These are phyloP conservation scores for Antrodiella citrinella DNA, from an alignment of 768 basidiomycete species.

Conservation along the genomic window DNA sequence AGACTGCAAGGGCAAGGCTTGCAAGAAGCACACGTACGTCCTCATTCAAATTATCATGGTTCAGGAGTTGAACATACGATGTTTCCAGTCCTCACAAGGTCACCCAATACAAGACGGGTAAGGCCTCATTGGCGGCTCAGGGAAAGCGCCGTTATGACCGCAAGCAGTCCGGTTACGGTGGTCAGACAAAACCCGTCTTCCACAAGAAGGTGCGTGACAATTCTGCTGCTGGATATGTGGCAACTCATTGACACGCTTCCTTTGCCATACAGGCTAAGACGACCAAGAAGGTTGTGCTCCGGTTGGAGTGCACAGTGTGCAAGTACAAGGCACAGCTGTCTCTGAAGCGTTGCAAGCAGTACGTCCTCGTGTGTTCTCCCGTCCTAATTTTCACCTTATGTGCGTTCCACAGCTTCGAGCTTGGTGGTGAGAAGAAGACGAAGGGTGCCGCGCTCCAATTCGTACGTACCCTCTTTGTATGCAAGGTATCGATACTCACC, in stretches of 20 bases:
- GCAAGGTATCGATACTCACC: background rate
- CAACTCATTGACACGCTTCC: background rate
- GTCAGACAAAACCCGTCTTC: conserved; percentile 99
- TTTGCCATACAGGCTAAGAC: conserved; percentile 72
- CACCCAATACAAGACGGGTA: conserved; percentile 99
- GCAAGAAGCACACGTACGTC: conserved; percentile 94
- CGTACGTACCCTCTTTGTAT: conserved; percentile 48
- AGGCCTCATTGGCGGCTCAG: conserved; percentile 95
- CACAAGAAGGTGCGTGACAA: conserved; percentile 85
- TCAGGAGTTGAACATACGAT: too few relatives aligned
- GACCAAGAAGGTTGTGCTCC: conserved; percentile 98
- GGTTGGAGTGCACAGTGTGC: conserved; percentile 96
- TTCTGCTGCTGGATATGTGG: background rate
- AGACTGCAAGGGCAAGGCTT: conserved; percentile 96
- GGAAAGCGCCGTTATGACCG: conserved; percentile 99
- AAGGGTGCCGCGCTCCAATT: conserved; percentile 94
- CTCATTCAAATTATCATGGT: too few relatives aligned
- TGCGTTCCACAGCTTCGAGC: conserved; percentile 70
- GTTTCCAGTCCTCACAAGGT: conserved; percentile 91
- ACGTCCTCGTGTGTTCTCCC: conserved; percentile 25
- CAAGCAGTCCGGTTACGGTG: conserved; percentile 98
- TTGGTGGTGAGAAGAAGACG: conserved; percentile 99
- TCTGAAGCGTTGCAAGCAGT: conserved; percentile 99
- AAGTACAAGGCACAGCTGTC: conserved; percentile 97
- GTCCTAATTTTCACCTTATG: background rate